These are phyloP conservation scores for Alternaria novae-zelandiae DNA, from an alignment of 2,329 filamentous ascomycete species.

Conservation along the genomic window DNA sequence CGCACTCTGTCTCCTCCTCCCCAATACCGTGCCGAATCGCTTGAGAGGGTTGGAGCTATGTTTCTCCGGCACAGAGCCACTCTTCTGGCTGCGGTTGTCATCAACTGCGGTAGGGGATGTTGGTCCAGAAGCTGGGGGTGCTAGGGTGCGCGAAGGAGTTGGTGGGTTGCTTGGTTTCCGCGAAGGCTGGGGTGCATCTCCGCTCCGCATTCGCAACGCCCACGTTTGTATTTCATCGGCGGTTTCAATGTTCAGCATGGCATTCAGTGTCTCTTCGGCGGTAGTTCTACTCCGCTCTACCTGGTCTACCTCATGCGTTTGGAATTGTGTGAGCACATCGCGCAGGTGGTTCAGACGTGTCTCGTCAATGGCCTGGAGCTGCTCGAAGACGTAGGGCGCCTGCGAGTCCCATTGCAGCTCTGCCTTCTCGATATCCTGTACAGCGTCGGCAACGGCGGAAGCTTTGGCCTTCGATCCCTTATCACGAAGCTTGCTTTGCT, in stretches of 20 bases:
- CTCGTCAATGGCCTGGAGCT: conserved; percentile 89
- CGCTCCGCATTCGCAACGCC: conserved; percentile 53
- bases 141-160: conserved; percentile 44
- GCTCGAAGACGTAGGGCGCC: conserved; percentile 93
- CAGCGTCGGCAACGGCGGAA: conserved; percentile 77
- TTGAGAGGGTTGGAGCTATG: conserved; percentile 48
- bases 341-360: conserved; percentile 86
- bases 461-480: conserved; percentile 79
- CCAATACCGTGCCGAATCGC: conserved; percentile 50
- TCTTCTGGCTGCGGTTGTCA: conserved; percentile 63
- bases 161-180: conserved; percentile 43
- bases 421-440: conserved; percentile 76
- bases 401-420: conserved; percentile 90
- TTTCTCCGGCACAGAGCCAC: conserved; percentile 52
- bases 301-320: conserved; percentile 90
- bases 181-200: conserved; percentile 40
- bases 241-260: conserved; percentile 85
- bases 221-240: conserved; percentile 85
- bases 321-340: conserved; percentile 88
- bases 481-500: conserved; percentile 80
- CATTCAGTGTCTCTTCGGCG: conserved; percentile 80
- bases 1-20: conserved; percentile 46
- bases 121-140: conserved; percentile 38
- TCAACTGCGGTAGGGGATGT: conserved; percentile 51
- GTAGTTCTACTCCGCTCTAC: conserved; percentile 76